Base-by-base conservation (phyloP, 1,139 yeast genomes). In the Petasospora fabianii region DNA sequence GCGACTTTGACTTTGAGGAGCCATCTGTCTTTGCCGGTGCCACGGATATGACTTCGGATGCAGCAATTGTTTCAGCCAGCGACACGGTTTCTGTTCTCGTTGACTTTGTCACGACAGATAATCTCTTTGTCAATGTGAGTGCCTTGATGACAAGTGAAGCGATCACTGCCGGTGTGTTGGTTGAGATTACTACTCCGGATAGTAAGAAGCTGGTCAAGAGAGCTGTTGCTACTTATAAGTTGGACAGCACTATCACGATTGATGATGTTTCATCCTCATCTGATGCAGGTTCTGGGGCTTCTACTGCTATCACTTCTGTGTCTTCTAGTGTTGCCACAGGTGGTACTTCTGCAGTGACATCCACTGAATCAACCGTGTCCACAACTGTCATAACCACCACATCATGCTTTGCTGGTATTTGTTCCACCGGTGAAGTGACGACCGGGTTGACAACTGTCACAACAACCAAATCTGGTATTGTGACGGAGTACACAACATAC, bases 401-500 rank as follows among this genome's bases (percentile, higher is more conserved):
- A 11, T 11, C n/a, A 12, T 22, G 26, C 26, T 22, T 13, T 22
- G 13, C 10, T 11, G 26, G 26, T 6, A 13, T 13, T 8, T 22
- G 26, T 16, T 16, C 19, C n/a, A n/a, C 32, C 3, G 35, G 39
- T 24, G 44, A 48, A 18, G 44, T 48, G 29, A 46, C 50, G 29
- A 46, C 50, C 18, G 50, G 48, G 38, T 39, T 46, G 36, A 42
- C 48, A 21, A 47, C 40, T 27, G 41, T 44, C 15, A 44, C 50
- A 21, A 17, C 24, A 3, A 41, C 47, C 26, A n/a, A 12, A 3
- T 32, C 24, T 22, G 62, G 60, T 24, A 46, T 51, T 16, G 51
- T 47, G n/a, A 59, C 65, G 13, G 48, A 36, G 3, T 60, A 54
- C 47, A 61, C 65, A 14, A 61, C 67, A 8, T 62, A 62, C 59